These are phyloP conservation scores for Zygoascus flipseniorum DNA, from an alignment of 805 yeast species.

Conservation along the genomic window DNA sequence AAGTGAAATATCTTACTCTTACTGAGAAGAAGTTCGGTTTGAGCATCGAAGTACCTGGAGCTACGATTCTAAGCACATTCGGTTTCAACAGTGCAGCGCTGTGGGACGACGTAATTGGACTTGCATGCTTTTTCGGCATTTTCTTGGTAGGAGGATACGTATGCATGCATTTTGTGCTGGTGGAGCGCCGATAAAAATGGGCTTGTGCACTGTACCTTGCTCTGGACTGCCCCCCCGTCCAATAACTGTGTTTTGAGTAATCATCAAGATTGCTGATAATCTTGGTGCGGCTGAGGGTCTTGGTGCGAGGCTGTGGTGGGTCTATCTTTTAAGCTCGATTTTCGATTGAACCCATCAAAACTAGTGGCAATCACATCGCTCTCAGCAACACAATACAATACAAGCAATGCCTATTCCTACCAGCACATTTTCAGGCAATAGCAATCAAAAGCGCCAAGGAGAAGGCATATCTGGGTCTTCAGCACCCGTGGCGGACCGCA, in stretches of 20 bases:
- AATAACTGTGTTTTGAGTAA: too few species aligned
- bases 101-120: constrained; percentile 52
- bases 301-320: too few species aligned
- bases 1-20: constrained; percentile 76
- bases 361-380: neutral
- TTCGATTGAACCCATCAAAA: too few species aligned
- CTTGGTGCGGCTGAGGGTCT: too few species aligned
- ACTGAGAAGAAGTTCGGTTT: constrained; percentile 87
- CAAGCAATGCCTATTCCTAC: neutral
- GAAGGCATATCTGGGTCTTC: neutral
- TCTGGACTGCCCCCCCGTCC: too few species aligned
- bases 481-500: neutral
- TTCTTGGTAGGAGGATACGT: constrained; percentile 66
- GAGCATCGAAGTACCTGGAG: constrained; percentile 95
- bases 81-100: constrained; percentile 83
- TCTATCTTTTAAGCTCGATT: too few species aligned
- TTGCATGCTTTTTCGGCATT: constrained; percentile 46
- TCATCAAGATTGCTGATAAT: too few species aligned
- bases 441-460: neutral
- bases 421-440: neutral
- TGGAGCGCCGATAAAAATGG: constrained; percentile 53
- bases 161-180: constrained; percentile 61
- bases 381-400: neutral
- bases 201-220: too few species aligned
- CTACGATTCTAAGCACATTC: constrained; percentile 89